Percentiles rank a stretch among this genome's conserved stretches.
Conservation (phyloP, 2,329 filamentous ascomycete genomes). For the Xylariaceae sp. region DNA sequence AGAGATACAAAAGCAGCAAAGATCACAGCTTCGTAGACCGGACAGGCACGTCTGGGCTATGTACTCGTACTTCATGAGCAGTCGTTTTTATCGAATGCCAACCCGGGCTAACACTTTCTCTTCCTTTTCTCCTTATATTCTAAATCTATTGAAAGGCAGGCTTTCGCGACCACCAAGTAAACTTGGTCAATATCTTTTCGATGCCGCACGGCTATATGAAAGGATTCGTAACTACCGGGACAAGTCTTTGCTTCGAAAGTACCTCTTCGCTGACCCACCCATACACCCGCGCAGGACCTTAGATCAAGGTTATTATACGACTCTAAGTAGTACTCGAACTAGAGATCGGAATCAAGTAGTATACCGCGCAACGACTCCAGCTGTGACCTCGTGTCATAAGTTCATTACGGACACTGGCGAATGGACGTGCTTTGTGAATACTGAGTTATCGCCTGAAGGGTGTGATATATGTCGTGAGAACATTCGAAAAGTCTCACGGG, state of each 20-base stretch:
- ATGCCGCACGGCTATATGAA: slow-evolving; percentile 19
- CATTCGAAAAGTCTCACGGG: slow-evolving; percentile 15
- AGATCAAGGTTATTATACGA: slow-evolving; percentile 41
- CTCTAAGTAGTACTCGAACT: slow-evolving; percentile 34
- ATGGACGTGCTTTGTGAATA: slow-evolving; percentile 5
- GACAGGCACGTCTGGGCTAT: too few species aligned
- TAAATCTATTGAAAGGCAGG: too few species aligned
- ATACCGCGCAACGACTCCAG: slow-evolving; percentile 24
- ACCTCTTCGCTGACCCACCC: slow-evolving; percentile 25
- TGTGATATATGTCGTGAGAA: slow-evolving; percentile 8
- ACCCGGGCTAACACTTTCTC: too few species aligned
- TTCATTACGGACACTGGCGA: not conserved
- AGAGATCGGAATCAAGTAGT: slow-evolving; percentile 32
- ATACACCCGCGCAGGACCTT: slow-evolving; percentile 39
- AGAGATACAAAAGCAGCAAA: not conserved
- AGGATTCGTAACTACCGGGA: slow-evolving; percentile 19
- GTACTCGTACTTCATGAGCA: too few species aligned
- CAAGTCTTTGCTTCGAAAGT: slow-evolving; percentile 18
- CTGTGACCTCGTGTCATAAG: not conserved
- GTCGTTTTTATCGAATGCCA: too few species aligned
- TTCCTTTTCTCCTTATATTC: too few species aligned
- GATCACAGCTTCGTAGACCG: too few species aligned
- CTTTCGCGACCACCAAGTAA: not conserved
- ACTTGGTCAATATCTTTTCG: slow-evolving; percentile 17
- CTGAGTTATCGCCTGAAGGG: not conserved